A percentile compares a stretch with the other conserved stretches of the same genome.
phyloP scores from a whole-genome alignment of 768 basidiomycete species.

The Boletus barrowsii region DNA sequence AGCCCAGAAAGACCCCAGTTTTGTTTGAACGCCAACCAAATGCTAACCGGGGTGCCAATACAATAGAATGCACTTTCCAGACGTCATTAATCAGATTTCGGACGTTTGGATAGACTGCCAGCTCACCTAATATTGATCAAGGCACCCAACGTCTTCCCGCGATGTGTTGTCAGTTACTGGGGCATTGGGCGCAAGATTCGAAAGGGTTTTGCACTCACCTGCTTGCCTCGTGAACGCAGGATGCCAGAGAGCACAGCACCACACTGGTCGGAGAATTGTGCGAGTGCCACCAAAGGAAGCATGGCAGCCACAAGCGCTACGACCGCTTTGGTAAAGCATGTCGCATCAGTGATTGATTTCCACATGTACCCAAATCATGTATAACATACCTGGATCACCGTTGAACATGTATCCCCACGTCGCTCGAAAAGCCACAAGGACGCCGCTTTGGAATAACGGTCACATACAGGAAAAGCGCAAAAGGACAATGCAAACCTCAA shows the following conservation, averaged over 20 bases:
- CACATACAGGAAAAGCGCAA: background rate
- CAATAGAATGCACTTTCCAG: constrained; percentile 63
- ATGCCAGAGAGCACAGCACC: constrained; percentile 73
- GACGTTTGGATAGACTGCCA: background rate
- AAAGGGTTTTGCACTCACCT: constrained; percentile 35
- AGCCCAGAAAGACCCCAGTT: constrained; percentile 67
- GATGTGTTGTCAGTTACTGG: background rate
- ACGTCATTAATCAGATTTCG: background rate
- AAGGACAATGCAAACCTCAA: constrained; percentile 46
- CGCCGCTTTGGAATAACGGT: constrained; percentile 31
- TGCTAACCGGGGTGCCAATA: constrained; percentile 77
- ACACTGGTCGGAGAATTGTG: constrained; percentile 81
- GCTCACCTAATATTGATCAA: constrained; percentile 69
- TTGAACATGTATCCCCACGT: constrained; percentile 80
- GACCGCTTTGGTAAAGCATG: constrained; percentile 15
- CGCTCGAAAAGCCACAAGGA: constrained; percentile 59
- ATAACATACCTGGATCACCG: constrained; percentile 46
- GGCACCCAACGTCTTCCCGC: constrained; percentile 63
- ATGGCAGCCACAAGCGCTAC: constrained; percentile 51
- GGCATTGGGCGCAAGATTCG: background rate
- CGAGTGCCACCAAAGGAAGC: constrained; percentile 71
- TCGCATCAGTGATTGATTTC: background rate
- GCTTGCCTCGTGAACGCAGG: constrained; percentile 79
- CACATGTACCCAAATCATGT: background rate
- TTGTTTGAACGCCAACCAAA: constrained; percentile 68